Percentiles rank a stretch among this genome's conserved stretches.
These are phyloP conservation scores for Pythium biforme DNA, from an alignment of 352 stramenopile species.

Conservation along the genomic window DNA sequence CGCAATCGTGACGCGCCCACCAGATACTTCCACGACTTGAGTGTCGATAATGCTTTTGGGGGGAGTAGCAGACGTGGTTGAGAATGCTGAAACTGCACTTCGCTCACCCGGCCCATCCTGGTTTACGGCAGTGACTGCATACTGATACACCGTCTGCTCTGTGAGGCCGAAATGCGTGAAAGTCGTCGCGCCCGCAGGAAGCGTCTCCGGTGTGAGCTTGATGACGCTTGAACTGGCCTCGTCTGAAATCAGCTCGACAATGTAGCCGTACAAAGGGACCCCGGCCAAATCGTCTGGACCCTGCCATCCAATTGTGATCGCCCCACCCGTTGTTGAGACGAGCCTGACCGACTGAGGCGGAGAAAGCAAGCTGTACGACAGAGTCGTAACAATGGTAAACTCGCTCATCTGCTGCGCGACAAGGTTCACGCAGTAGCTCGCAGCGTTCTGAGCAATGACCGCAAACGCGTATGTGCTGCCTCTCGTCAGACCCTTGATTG, in stretches of 20 bases:
- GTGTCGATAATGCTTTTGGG: slow-evolving; percentile 31
- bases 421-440: slow-evolving; percentile 48
- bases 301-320: slow-evolving; percentile 45
- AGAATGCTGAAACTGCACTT: slow-evolving; percentile 25
- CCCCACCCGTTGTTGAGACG: slow-evolving; percentile 36
- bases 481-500: slow-evolving; percentile 33
- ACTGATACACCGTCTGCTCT: slow-evolving; percentile 44
- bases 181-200: slow-evolving; percentile 13
- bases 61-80: slow-evolving; percentile 23
- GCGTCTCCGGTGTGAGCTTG: slow-evolving; percentile 1
- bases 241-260: slow-evolving; percentile 26
- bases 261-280: slow-evolving; percentile 39
- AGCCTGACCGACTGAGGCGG: slow-evolving; percentile 27
- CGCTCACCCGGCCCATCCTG: slow-evolving; percentile 36
- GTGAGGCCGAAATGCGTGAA: slow-evolving; percentile 46
- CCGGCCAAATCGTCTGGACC: slow-evolving; percentile 50
- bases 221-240: slow-evolving; percentile 3
- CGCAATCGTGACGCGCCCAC: slow-evolving; percentile 34
- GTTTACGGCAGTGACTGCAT: slow-evolving; percentile 48
- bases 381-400: slow-evolving; percentile 34
- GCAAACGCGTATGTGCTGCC: slow-evolving; percentile 41
- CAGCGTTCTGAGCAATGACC: slow-evolving; percentile 42
- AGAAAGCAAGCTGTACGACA: slow-evolving; percentile 32
- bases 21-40: slow-evolving; percentile 6
- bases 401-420: slow-evolving; percentile 25